Percentiles rank a stretch among this genome's conserved stretches.
Evolutionary conservation across 768 basidiomycete species (phyloP).

Genomic region (Termitomyces sp.): DNA sequence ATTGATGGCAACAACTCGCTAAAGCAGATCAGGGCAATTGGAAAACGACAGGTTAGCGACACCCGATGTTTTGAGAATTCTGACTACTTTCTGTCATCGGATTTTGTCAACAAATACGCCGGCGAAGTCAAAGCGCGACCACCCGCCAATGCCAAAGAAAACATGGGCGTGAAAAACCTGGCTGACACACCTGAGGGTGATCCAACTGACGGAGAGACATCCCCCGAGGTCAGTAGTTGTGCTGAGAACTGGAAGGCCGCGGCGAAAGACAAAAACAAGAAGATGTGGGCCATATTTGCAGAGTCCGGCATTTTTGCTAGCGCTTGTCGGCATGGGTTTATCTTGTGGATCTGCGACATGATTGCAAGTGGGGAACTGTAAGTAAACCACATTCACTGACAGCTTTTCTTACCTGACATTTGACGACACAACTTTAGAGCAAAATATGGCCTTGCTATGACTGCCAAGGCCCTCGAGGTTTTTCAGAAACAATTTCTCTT

Average conservation of each 20-base stretch:
- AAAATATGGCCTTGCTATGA: too few species aligned
- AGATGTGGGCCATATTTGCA: too few species aligned
- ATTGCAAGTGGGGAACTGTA: too few species aligned
- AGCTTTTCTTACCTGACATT: too few species aligned
- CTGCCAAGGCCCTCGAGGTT: too few species aligned
- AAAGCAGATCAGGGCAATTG: constrained; percentile 20
- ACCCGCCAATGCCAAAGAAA: neutral
- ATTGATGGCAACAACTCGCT: constrained; percentile 32
- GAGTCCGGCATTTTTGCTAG: too few species aligned
- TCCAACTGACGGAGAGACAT: neutral
- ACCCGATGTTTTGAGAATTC: constrained; percentile 12
- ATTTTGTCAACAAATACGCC: constrained; percentile 25
- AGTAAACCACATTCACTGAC: too few species aligned
- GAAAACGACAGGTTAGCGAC: constrained; percentile 15
- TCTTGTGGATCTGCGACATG: too few species aligned
- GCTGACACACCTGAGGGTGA: constrained; percentile 1
- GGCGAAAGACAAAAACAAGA: constrained; percentile 16
- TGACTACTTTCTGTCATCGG: constrained; percentile 28
- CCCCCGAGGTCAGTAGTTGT: constrained; percentile 13
- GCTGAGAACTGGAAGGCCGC: constrained; percentile 30
- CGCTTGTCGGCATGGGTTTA: too few species aligned
- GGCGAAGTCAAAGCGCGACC: constrained; percentile 22
- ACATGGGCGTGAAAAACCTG: neutral
- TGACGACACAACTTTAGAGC: too few species aligned
- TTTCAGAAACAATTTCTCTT: too few species aligned